phyloP scores from a whole-genome alignment of 2,329 filamentous ascomycete species.

The Arthrobotrys iridis region DNA sequence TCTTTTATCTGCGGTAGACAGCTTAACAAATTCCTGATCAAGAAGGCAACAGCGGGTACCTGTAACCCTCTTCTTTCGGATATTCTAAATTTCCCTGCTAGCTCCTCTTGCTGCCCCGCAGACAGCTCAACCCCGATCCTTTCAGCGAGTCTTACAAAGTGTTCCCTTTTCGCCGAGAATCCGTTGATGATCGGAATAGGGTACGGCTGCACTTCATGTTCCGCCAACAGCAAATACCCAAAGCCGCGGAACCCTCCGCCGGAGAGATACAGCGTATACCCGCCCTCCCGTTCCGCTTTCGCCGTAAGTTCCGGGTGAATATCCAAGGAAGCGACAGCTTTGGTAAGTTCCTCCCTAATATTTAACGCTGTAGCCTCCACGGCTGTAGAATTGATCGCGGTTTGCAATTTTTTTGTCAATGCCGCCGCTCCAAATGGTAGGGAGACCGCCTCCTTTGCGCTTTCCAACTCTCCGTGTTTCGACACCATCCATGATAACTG shows the following conservation, averaged over 20 bases:
- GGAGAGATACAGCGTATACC: constrained; percentile 81
- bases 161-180: constrained; percentile 72
- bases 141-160: constrained; percentile 65
- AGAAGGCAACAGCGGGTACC: constrained; percentile 82
- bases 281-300: constrained; percentile 63
- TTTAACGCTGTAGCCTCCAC: constrained; percentile 66
- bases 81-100: constrained; percentile 70
- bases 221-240: constrained; percentile 86
- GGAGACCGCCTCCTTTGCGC: constrained; percentile 69
- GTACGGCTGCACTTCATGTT: constrained; percentile 77
- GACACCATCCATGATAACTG: constrained; percentile 75
- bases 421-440: constrained; percentile 77
- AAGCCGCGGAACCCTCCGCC: constrained; percentile 92
- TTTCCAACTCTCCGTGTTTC: constrained; percentile 65
- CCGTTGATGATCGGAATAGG: constrained; percentile 84
- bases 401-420: constrained; percentile 67
- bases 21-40: constrained; percentile 78
- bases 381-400: constrained; percentile 62
- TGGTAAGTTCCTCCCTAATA: constrained; percentile 69
- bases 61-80: constrained; percentile 81
- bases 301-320: constrained; percentile 68
- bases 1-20: constrained; percentile 76
- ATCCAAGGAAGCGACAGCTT: constrained; percentile 69
- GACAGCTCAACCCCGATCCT: constrained; percentile 58
- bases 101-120: constrained; percentile 59